Evolutionary conservation across 352 stramenopile genomes (phyloP).

Genomic region (Vaucheria bursata): DNA sequence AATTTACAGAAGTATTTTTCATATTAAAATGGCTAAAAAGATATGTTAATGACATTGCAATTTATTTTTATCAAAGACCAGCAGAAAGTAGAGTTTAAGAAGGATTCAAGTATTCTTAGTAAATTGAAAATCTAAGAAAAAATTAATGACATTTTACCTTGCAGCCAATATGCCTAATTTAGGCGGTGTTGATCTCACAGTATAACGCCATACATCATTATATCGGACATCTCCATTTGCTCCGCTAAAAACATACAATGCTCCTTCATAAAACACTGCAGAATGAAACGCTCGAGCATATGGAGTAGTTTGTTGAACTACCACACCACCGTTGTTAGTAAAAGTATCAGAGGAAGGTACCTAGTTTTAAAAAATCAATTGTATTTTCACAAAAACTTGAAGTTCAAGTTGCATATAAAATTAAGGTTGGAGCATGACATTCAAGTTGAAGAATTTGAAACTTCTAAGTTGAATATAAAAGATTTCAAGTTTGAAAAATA

Average conservation of each 20-base stretch:
- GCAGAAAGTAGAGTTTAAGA: neutral
- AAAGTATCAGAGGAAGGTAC: neutral
- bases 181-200: constrained; percentile 11
- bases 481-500: no score
- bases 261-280: constrained; percentile 38
- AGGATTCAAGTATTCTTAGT: neutral
- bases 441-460: no score
- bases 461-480: no score
- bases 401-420: neutral
- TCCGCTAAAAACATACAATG: constrained; percentile 45
- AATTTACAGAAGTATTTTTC: no score
- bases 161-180: neutral
- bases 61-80: neutral
- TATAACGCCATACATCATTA: constrained; percentile 41
- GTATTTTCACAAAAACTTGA: neutral
- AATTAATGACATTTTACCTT: constrained; percentile 7
- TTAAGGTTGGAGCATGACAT: no score
- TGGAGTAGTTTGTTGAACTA: neutral
- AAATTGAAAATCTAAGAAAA: constrained; percentile 1
- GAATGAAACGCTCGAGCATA: constrained; percentile 40
- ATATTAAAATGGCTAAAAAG: neutral
- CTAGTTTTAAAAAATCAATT: neutral
- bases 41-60: neutral
- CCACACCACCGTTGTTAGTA: neutral
- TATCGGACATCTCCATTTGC: constrained; percentile 39